Evolutionary conservation across 805 yeast species (phyloP), one percentile per base, ranked within the genome.

Genomic region (Candida maesae): DNA sequence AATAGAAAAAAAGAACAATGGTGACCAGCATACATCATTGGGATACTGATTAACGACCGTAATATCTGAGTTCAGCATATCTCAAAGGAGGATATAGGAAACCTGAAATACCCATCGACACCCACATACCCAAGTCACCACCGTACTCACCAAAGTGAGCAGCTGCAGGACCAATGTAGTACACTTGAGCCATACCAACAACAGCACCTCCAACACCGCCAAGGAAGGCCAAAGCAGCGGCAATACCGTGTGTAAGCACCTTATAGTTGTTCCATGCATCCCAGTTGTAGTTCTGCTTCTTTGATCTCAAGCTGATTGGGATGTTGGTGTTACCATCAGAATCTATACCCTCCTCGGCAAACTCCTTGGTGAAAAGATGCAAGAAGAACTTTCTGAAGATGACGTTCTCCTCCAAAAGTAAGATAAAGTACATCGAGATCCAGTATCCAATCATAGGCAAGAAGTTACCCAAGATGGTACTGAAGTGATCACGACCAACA

Each of bases 361-460:
- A 68, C 44, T 71, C 81, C 47, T 61, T 58, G 11, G 65, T 64
- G 59, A 59, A 73, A n/a, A 72, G 42, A 35, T 63, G 61, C 12
- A 77, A 58, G 41, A 67, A 63, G 31, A 64, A 52, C 35, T 61
- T 70, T 56, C 96, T 72, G 66, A 87, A 87, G 14, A 86, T 69
- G 4, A 71, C 42, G 55, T 85, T 85, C 59, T 87, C 96, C 49
- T 84, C 86, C 3, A 85, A 44, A 25, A 86, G 62, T 33, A 87
- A 59, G n/a, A 76, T 73, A 52, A 81, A 76, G 60, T 87, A 88
- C 65, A 87, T 84, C 43, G 90, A 77, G 41, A 85, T 76, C 96
- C 96, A 87, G 64, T 87, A 87, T 2, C 95, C 95, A 44, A 87
- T 75, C 95, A 87, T 87, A 9, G 96, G 95, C 53, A 87, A 66